Percentiles rank a stretch among this genome's conserved stretches.
Conservation (phyloP, 2,329 filamentous ascomycete genomes). For the Penicillium sp. region DNA sequence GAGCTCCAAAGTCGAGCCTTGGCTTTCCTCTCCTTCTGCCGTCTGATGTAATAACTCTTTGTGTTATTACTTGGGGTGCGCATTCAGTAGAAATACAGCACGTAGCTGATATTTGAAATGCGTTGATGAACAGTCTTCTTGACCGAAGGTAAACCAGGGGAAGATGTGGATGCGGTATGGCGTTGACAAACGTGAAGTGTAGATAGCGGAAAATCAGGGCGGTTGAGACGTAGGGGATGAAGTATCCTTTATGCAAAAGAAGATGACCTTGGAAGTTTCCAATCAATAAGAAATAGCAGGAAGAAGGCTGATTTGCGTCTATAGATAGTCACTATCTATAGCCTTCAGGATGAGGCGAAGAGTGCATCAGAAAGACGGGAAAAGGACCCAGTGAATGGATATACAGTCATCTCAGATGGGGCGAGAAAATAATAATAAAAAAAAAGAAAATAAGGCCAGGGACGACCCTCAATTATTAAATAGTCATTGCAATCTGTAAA, state of each 20-base stretch:
- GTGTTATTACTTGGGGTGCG: neutral
- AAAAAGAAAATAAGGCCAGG: neutral
- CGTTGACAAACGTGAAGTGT: neutral
- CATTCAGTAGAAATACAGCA: neutral
- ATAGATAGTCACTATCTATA: constrained; percentile 13
- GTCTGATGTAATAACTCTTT: neutral
- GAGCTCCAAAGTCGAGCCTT: neutral
- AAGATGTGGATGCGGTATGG: neutral
- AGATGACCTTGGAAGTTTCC: neutral
- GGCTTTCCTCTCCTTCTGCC: neutral
- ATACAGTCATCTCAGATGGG: constrained; percentile 1
- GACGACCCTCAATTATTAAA: constrained; percentile 15
- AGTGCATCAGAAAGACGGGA: constrained; percentile 9
- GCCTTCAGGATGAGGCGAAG: constrained; percentile 22
- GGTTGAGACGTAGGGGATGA: neutral
- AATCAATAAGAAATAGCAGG: neutral
- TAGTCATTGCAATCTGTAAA: constrained; percentile 1
- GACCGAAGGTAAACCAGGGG: neutral
- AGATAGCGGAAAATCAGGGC: neutral
- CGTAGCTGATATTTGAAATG: neutral
- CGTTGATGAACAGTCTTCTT: neutral
- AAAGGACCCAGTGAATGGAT: constrained; percentile 3
- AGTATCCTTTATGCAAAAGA: neutral
- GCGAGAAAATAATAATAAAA: neutral
- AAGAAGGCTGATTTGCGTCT: neutral